phyloP scores from a whole-genome alignment of 2,329 filamentous ascomycete genomes.

The Pseudogymnoascus sp. region DNA sequence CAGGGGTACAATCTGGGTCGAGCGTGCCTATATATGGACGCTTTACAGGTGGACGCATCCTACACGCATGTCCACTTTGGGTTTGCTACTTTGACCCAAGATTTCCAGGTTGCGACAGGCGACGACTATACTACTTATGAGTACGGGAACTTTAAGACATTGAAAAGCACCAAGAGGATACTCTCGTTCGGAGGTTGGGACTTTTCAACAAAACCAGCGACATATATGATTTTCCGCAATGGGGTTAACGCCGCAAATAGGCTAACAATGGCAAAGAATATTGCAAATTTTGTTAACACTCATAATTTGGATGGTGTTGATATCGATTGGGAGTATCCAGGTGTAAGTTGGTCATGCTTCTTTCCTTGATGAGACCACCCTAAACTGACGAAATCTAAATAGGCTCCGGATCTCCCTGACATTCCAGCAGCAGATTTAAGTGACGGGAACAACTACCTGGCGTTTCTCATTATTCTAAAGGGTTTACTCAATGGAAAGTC shows the following conservation, averaged over 20 bases:
- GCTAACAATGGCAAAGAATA: slow-evolving; percentile 27
- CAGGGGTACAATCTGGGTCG: slow-evolving; percentile 27
- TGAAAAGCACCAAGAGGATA: slow-evolving; percentile 31
- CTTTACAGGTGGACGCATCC: slow-evolving; percentile 17
- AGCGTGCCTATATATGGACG: slow-evolving; percentile 25
- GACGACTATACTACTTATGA: background rate
- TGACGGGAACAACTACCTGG: slow-evolving; percentile 30
- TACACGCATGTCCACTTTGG: slow-evolving; percentile 31
- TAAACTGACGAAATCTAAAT: slow-evolving; percentile 26
- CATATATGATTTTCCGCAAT: slow-evolving; percentile 19
- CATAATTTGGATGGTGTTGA: slow-evolving; percentile 29
- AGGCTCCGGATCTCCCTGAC: slow-evolving; percentile 29
- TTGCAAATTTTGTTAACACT: slow-evolving; percentile 31
- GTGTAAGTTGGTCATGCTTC: slow-evolving; percentile 2
- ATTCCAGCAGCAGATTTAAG: slow-evolving; percentile 21
- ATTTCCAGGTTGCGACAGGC: slow-evolving; percentile 18
- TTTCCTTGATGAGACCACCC: background rate
- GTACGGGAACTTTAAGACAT: slow-evolving; percentile 24
- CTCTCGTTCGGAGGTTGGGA: slow-evolving; percentile 40
- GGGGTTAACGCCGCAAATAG: slow-evolving; percentile 32
- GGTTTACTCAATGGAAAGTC: slow-evolving; percentile 22
- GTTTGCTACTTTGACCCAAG: slow-evolving; percentile 30
- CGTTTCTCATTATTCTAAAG: slow-evolving; percentile 26
- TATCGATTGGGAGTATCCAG: slow-evolving; percentile 37
- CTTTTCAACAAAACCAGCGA: slow-evolving; percentile 31